A percentile compares a stretch with the other conserved stretches of the same genome.
Evolutionary conservation across 345 rosid genomes (phyloP).

Genomic region (Citrus mangshanensis): DNA sequence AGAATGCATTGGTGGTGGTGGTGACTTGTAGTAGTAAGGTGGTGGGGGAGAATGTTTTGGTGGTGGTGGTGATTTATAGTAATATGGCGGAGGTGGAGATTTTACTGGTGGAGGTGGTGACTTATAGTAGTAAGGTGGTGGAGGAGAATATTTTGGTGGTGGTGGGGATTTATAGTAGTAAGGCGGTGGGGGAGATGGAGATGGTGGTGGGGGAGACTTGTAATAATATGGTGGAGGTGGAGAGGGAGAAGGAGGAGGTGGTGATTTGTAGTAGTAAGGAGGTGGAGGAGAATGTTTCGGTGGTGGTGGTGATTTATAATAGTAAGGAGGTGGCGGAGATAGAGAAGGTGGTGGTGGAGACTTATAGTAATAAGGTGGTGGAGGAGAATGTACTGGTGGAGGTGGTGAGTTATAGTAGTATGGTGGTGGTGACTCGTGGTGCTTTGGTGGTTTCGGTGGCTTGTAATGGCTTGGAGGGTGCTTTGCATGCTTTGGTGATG

Average conservation of each 20-base stretch:
- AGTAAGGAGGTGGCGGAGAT: not conserved
- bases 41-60: conserved; percentile 7
- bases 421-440: not conserved
- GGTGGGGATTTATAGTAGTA: not conserved
- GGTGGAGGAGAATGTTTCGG: not conserved
- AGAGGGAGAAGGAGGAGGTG: not conserved
- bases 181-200: not conserved
- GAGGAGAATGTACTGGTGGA: not conserved
- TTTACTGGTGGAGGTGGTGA: not conserved
- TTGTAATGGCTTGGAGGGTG: not conserved
- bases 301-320: not conserved
- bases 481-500: not conserved
- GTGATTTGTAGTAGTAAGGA: not conserved
- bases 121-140: not conserved
- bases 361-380: not conserved
- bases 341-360: conserved; percentile 10
- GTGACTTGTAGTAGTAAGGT: conserved; percentile 12
- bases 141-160: not conserved
- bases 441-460: not conserved
- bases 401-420: not conserved
- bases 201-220: not conserved
- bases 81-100: conserved; percentile 12
- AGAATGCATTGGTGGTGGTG: not conserved
- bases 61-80: conserved; percentile 20
- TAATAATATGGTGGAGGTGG: not conserved